Base-by-base conservation (phyloP, 306 rosid genomes). In the Biancaea sappan region DNA sequence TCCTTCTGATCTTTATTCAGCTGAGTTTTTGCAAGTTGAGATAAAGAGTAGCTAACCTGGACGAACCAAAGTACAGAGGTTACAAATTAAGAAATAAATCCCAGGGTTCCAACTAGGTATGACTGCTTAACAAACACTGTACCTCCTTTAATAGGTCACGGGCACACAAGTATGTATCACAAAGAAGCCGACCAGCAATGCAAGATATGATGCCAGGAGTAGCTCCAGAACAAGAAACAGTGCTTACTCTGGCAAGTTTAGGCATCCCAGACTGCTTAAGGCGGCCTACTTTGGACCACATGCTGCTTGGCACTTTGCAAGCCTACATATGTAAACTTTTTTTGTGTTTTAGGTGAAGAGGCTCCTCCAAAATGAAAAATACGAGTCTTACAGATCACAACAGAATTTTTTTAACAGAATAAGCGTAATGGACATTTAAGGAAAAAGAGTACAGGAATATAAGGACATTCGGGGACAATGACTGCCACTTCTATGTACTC, bases 101-200 rank as follows among this genome's bases (percentile, higher is more conserved):
- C 31, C 71, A 67, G 47, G 54, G 29, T 15, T 68, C 48, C 43
- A 34, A 29, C 56, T 47, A 7, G 22, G 43, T 22, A 43, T 6
- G 40, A 46, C 74, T 85, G 61, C 66, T 59, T 40, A 47, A 70
- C 80, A 75, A 72, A 65, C 22, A 73, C 0, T 75, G 19, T 77
- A 94, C 99, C 99, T 94, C 99, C 85, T 87, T 92, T 72, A 94
- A 79, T 71, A 94, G 86, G 68, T 94, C 99, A 74, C 99, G 96
- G 71, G 99, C 82, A 86, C 89, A 86, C 82, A 88, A 82, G 78
- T 81, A 88, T 7, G 97, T 92, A 82, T 94, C 99, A 88, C 99
- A 94, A 79, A 94, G 86, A 67, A 94, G 93, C 61, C 96, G 87
- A 29, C 99, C 98, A 76, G 99, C 90, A 73, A 92, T 83, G 84